Percentiles rank a stretch among this genome's conserved stretches.
Conservation (phyloP, 495 filamentous ascomycete species). For the Hypoxylon rickii region DNA sequence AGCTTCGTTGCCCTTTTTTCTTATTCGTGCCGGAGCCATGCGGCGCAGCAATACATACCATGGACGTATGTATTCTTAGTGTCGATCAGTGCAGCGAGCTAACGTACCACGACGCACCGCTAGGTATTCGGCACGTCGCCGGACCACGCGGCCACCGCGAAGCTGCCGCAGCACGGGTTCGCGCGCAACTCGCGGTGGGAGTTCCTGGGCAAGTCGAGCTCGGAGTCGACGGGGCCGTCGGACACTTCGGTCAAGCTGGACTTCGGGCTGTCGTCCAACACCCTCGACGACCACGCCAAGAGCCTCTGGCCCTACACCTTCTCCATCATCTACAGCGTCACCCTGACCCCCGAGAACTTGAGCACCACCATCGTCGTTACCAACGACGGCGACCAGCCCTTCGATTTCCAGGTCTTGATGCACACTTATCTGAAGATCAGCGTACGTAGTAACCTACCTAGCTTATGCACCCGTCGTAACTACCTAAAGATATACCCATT, state of each 20-base stretch:
- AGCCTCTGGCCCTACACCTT: conserved; percentile 82
- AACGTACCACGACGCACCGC: neutral
- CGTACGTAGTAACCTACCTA: conserved; percentile 59
- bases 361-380: conserved; percentile 83
- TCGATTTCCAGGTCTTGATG: conserved; percentile 89
- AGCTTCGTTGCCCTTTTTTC: conserved; percentile 38
- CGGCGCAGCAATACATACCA: too few relatives aligned
- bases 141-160: conserved; percentile 67
- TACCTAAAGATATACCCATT: neutral
- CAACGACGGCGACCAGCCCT: conserved; percentile 79
- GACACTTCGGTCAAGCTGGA: conserved; percentile 84
- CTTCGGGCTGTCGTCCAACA: conserved; percentile 80
- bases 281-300: conserved; percentile 65
- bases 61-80: too few relatives aligned
- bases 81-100: neutral
- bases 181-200: conserved; percentile 83
- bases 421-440: conserved; percentile 86
- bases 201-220: conserved; percentile 72
- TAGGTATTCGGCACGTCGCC: conserved; percentile 90
- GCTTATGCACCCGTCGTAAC: neutral
- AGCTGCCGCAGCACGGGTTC: conserved; percentile 93
- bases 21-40: too few relatives aligned
- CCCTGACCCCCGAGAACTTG: conserved; percentile 71
- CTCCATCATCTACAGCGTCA: conserved; percentile 90
- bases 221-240: conserved; percentile 55